A percentile compares a stretch with the other conserved stretches of the same genome.
Conservation (phyloP, 2,329 filamentous ascomycete genomes). For the Aspergillus tamarii region DNA sequence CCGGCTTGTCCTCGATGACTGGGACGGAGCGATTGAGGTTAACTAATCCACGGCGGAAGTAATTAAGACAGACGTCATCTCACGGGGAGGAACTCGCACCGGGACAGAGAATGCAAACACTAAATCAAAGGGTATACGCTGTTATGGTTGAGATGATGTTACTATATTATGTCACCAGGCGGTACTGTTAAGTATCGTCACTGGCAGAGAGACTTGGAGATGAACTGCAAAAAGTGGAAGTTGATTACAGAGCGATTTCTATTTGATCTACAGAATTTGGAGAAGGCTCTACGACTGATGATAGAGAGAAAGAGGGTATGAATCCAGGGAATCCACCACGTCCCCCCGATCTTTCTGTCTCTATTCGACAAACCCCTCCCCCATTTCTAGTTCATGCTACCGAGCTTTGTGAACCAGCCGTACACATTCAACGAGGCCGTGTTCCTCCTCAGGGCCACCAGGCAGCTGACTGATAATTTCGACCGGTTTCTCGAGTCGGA, state of each 20-base stretch:
- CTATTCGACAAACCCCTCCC: not conserved
- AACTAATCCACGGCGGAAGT: too few species aligned
- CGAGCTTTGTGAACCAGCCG: not conserved
- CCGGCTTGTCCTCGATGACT: too few species aligned
- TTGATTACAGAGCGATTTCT: not conserved
- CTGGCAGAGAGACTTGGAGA: rapidly evolving
- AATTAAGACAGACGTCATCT: too few species aligned
- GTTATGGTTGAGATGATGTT: too few species aligned
- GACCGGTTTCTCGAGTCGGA: constrained; percentile 22
- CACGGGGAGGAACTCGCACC: too few species aligned
- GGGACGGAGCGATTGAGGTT: too few species aligned
- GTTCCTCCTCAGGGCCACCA: constrained; percentile 11
- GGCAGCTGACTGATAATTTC: constrained; percentile 24
- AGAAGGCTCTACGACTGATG: not conserved
- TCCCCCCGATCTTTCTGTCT: too few species aligned
- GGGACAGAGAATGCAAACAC: not conserved
- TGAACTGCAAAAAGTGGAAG: not conserved
- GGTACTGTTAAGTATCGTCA: too few species aligned
- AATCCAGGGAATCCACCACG: rapidly evolving
- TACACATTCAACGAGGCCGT: constrained; percentile 20
- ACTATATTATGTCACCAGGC: too few species aligned
- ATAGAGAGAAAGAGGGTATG: not conserved
- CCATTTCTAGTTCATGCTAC: not conserved
- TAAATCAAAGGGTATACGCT: not conserved
- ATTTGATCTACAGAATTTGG: not conserved